Base-by-base conservation (phyloP, 345 rosid species). In the Anastatica hierochuntica region DNA sequence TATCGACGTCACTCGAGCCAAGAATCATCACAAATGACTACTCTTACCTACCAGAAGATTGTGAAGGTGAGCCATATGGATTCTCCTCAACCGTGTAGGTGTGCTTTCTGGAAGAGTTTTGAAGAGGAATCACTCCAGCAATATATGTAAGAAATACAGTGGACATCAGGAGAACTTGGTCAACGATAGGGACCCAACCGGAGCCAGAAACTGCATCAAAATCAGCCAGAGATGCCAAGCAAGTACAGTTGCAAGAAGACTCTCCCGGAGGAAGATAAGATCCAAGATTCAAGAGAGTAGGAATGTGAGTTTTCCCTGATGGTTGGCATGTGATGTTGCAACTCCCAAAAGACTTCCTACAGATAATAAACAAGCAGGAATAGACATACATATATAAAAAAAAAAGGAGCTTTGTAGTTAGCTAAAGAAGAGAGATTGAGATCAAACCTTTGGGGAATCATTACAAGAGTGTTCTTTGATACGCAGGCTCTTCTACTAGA, bases 41-140 rank as follows among this genome's bases (percentile, higher is more conserved):
- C 78, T 84, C 94, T 82, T 90, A 87, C 95, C 92, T 80, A 84
- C 96, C 95, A 84, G 89, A 70, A 65, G 83, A 64, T 64, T 70
- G 60, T 53, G 80, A 44, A 68, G 70, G 66, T 46, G 65, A 72
- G 60, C 51, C 49, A 43, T 55, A 62, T 26, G 56, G 56, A 39
- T 46, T 61, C 12, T 73, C 72, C 30, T 53, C 60, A 13, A 62
- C 37, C 7, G n/a, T n/a, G n/a, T n/a, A n/a, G n/a, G 56, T 56
- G 18, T 52, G 67, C 38, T 69, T 71, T 61, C 21, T 63, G 14
- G 72, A 43, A 14, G 81, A 60, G 43, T 65, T 75, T 63, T 53
- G 67, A 58, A 66, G 14, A 42, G 96, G 89, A 66, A 87, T 63
- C 46, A 84, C 90, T 64, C 98, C 95, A 58, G 92, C 95, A 76